Percentiles rank a stretch among this genome's conserved stretches.
These are phyloP conservation scores for Moesziomyces sp. DNA, from an alignment of 1,284 basidiomycete species.

Conservation along the genomic window DNA sequence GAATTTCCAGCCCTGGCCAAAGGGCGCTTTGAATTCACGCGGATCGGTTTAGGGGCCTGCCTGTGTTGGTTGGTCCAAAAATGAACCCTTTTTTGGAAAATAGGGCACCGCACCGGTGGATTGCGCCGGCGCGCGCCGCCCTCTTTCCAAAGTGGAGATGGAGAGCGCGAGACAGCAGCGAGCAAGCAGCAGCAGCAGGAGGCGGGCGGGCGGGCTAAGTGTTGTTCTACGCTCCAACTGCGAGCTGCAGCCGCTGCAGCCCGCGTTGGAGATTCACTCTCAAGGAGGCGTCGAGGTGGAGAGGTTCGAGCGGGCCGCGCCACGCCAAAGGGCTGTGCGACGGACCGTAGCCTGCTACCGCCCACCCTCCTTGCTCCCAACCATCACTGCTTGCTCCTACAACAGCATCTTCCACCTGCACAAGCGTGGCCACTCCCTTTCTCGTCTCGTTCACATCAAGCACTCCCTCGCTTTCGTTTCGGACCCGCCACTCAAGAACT, in stretches of 20 bases:
- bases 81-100: slow-evolving; percentile 10
- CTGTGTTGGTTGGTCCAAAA: slow-evolving; percentile 1
- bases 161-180: neutral
- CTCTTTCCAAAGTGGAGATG: neutral
- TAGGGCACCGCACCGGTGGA: too few species aligned
- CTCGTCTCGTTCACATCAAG: too few species aligned
- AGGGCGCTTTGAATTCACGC: slow-evolving; percentile 3
- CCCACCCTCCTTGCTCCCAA: neutral
- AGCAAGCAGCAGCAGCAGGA: too few species aligned
- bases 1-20: neutral
- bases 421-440: neutral
- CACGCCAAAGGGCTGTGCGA: too few species aligned
- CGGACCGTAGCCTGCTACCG: too few species aligned
- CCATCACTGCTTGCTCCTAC: neutral
- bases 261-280: neutral
- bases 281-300: too few species aligned
- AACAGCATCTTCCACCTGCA: neutral
- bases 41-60: slow-evolving; percentile 4
- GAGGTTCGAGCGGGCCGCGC: too few species aligned
- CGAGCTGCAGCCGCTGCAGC: slow-evolving; percentile 8
- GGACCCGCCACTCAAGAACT: too few species aligned
- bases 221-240: slow-evolving; percentile 11
- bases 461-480: too few species aligned
- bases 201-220: slow-evolving; percentile 1
- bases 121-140: neutral